These are phyloP conservation scores for Chrysoporthe deuterocubensis DNA, from an alignment of 2,329 filamentous ascomycete species.

Conservation along the genomic window DNA sequence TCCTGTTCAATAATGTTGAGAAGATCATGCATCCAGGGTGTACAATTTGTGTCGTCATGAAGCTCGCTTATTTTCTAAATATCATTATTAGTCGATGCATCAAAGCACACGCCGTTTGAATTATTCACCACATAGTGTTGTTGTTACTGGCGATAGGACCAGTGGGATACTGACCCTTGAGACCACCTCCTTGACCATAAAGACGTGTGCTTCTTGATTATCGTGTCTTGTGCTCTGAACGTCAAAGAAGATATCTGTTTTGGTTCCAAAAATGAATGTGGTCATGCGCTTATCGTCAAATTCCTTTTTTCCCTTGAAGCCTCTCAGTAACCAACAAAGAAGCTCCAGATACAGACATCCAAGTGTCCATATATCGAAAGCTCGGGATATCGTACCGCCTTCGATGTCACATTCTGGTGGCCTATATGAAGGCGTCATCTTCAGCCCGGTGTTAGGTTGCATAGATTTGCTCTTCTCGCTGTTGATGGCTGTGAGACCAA, in stretches of 20 bases:
- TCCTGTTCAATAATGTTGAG: constrained; percentile 3
- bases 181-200: constrained; percentile 19
- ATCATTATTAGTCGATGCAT: background rate
- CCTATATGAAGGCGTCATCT: constrained; percentile 21
- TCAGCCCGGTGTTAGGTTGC: constrained; percentile 10
- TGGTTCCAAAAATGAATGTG: constrained; percentile 9
- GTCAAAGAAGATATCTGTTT: constrained; percentile 13
- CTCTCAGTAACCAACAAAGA: constrained; percentile 34
- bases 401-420: constrained; percentile 22
- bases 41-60: background rate
- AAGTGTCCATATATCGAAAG: constrained; percentile 37
- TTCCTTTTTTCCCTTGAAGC: background rate
- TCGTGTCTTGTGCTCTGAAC: background rate
- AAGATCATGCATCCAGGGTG: constrained; percentile 5
- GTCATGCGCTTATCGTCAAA: constrained; percentile 10
- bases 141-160: background rate
- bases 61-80: constrained; percentile 16
- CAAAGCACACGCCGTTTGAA: background rate
- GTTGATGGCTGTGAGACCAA: constrained; percentile 24
- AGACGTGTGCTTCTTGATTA: background rate
- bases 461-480: constrained; percentile 19
- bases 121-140: background rate
- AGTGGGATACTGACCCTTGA: background rate
- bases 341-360: constrained; percentile 38
- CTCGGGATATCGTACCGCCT: constrained; percentile 18